These are phyloP conservation scores for Geosmithia flava DNA, from an alignment of 2,329 filamentous ascomycete species.

Conservation along the genomic window DNA sequence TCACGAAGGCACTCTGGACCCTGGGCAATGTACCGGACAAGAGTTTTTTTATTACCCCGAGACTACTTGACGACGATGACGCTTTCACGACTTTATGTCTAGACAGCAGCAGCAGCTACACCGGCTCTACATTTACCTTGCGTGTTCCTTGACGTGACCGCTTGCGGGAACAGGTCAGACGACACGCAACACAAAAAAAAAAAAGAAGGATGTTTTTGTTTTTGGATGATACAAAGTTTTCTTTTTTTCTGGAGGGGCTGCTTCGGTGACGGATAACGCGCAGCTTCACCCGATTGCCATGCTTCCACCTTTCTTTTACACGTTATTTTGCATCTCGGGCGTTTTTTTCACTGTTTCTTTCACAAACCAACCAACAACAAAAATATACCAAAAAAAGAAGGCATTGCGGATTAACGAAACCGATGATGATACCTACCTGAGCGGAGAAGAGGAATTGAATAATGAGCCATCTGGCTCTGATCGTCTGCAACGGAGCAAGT, in stretches of 20 bases:
- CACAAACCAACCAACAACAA: not conserved
- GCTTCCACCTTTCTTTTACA: not conserved
- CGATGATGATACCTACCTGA: not conserved
- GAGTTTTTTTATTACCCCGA: slow-evolving; percentile 13
- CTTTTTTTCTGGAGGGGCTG: not conserved
- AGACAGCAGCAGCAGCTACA: slow-evolving; percentile 22
- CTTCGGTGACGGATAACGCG: slow-evolving; percentile 1
- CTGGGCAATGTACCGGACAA: slow-evolving; percentile 14
- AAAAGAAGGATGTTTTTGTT: not conserved
- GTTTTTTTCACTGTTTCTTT: not conserved
- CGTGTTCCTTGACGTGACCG: not conserved
- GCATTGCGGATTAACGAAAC: too few species aligned
- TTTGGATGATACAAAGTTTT: too few species aligned
- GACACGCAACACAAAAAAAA: not conserved
- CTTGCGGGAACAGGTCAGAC: not conserved
- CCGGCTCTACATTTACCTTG: slow-evolving; percentile 12
- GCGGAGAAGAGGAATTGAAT: not conserved
- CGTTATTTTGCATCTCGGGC: not conserved
- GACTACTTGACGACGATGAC: slow-evolving; percentile 31
- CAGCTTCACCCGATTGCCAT: not conserved
- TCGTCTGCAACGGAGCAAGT: not conserved
- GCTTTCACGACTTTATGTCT: slow-evolving; percentile 34
- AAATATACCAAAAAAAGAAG: not conserved
- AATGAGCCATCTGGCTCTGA: not conserved
- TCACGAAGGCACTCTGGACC: slow-evolving; percentile 4